Evolutionary conservation across 805 yeast species (phyloP), one percentile per base, ranked within the genome.

Genomic region (Ogataea henricii): DNA sequence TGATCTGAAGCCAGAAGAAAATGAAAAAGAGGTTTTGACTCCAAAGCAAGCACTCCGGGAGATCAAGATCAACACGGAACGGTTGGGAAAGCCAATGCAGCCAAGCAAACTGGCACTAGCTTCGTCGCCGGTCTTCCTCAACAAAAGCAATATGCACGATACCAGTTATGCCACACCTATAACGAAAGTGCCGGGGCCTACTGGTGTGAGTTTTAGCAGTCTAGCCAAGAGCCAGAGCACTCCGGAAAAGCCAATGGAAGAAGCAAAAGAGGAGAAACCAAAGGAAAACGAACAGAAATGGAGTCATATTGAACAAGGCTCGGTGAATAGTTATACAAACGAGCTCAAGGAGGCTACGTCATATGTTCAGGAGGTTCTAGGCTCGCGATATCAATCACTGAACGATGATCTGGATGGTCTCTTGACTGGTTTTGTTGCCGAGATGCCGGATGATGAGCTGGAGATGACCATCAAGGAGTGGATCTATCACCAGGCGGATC

Each of bases 401-500:
- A 73, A 77, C 53, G 81, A 83, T 52, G 95, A 87, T 59, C 62
- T 71, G 34, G 88, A 83, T 48, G 90, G 92, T 1, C 76, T 77
- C 23, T 65, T 87, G 18, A 79, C 87, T 0, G 71, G 72, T 42
- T 86, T 86, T 57, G 79, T 85, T 6, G 73, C 82, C 1, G 81
- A 80, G 36, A 81, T 87, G 80, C 91, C 92, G 0, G 81, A 77
- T 25, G 78, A 77, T 21, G 90, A 87, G 58, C 70, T 87, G 55
- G 72, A 78, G 10, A 81, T 84, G 85, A 79, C 86, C 0, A 77
- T 89, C n/a, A 72, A 74, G 41, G 79, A 85, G 49, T 89, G 96
- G 96, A 66, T 87, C 17, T 59, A 60, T 25, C 70, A 74, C 53
- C 76, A 77, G 56, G 86, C 89, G 0, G 64, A 67, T 10, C 78